Base-by-base conservation (phyloP, 208 protist species). In the Crithidia brevicula region DNA sequence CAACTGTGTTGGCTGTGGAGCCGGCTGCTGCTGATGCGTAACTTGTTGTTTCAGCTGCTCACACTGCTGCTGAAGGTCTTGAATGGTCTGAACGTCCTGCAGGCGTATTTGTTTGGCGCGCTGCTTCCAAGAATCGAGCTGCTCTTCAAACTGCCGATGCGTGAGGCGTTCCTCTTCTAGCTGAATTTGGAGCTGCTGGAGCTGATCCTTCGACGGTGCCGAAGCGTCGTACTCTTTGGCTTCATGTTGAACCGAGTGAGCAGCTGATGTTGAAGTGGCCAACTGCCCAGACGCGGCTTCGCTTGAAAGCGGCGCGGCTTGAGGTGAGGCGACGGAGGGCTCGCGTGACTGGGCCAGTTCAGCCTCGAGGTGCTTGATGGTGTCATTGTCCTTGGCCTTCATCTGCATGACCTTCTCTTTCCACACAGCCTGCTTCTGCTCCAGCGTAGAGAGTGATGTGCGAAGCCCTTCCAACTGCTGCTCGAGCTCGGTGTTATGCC, bases 321-420 rank as follows among this genome's bases (percentile, higher is more conserved):
- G 42, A 9, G 25, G 54, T 59, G 18, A 31, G 34, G 18, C 36
- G 4, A 30, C 47, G 50, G 46, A 61, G 1, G 54, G 2, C 36
- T 67, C 66, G n/a, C 56, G 57, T 3, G 72, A 49, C 0, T 49
- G 25, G 3, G 62, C 65, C 7, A 87, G 51, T 16, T 70, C 59
- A 0, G 42, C 20, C 22, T 83, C 67, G 6, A 88, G 67, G 0
- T 77, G 50, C 15, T 76, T 54, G 33, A 88, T 83, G 1, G 67
- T 73, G 4, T 71, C 68, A 11, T 77, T 69, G 46, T 88, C 82
- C n/a, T 75, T 78, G 1, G 49, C 54, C 54, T 88, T 88, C 57
- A 82, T 79, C 31, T 77, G 67, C 34, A 76, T 66, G 0, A 88
- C 82, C 53, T 88, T 88, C 31, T 74, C 72, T n/a, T 82, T 84